Percentiles rank a stretch among this genome's conserved stretches.
These are phyloP conservation scores for Mycena maculata DNA, from an alignment of 768 basidiomycete genomes.

Conservation along the genomic window DNA sequence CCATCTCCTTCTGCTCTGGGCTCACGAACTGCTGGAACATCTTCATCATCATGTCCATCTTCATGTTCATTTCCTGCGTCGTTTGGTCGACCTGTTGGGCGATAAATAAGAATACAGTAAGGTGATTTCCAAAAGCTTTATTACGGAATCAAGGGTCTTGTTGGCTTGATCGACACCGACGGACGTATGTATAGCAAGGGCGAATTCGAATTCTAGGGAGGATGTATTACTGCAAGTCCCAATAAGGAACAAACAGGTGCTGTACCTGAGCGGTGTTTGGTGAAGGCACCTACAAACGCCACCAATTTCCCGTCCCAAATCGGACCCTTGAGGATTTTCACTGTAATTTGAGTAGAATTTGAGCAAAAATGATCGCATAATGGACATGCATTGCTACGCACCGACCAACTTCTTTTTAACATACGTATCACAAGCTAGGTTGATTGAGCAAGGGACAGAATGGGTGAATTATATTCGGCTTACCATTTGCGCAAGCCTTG, in stretches of 20 bases:
- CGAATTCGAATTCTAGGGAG: conserved; percentile 46
- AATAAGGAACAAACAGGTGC: no score
- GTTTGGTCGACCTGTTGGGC: conserved; percentile 28
- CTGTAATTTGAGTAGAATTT: conserved; percentile 2
- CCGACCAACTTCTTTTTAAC: conserved; percentile 19
- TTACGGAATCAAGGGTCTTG: conserved; percentile 6
- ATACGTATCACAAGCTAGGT: conserved; percentile 18
- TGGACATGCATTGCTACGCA: conserved; percentile 14
- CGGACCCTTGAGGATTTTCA: conserved; percentile 47
- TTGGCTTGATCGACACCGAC: conserved; percentile 34
- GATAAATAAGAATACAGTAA: no score
- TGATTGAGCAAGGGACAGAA: conserved; percentile 16
- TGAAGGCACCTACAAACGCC: conserved; percentile 38
- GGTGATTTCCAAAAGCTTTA: no score
- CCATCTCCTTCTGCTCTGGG: conserved; percentile 41
- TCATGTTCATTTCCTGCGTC: conserved; percentile 27
- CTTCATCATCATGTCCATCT: conserved; percentile 39
- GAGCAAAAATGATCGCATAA: neutral
- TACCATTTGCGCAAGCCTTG: conserved; percentile 45
- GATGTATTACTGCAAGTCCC: no score
- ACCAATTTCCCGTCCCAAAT: conserved; percentile 44
- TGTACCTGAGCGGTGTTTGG: conserved; percentile 32
- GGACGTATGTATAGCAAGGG: conserved; percentile 43
- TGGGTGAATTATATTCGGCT: conserved; percentile 41
- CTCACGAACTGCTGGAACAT: conserved; percentile 38